These are phyloP conservation scores for Hemerocallis citrina DNA, from an alignment of 106 monocot genomes.

Conservation along the genomic window DNA sequence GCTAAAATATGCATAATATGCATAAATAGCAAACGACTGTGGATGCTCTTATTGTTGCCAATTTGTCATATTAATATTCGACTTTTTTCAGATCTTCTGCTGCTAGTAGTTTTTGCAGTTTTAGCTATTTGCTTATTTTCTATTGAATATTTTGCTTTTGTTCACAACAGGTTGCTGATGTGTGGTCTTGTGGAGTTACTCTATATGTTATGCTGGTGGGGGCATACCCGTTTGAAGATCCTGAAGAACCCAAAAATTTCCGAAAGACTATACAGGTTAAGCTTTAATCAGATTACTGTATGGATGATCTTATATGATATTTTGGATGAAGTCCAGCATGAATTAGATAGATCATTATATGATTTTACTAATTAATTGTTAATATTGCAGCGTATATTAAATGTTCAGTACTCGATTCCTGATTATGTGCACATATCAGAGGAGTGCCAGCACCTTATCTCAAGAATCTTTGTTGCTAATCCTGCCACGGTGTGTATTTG, in stretches of 20 bases:
- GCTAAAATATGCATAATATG: no score
- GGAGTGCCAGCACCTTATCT: constrained; percentile 54
- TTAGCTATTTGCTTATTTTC: neutral
- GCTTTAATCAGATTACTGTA: neutral
- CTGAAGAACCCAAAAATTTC: constrained; percentile 12
- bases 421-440: constrained; percentile 76
- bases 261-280: constrained; percentile 2
- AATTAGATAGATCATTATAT: no score
- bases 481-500: constrained; percentile 61
- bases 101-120: no score
- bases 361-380: neutral
- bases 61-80: no score
- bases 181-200: constrained; percentile 12
- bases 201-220: constrained; percentile 12
- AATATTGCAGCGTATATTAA: constrained; percentile 61
- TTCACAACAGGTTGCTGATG: constrained; percentile 8
- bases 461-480: constrained; percentile 74
- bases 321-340: no score
- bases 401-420: constrained; percentile 80
- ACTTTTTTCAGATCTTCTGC: no score
- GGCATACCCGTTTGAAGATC: constrained; percentile 10
- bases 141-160: neutral
- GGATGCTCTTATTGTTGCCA: no score
- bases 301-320: no score
- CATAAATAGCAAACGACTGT: no score